phyloP scores from a whole-genome alignment of 202 grass and related monocot species.

The Panicum virgatum region DNA sequence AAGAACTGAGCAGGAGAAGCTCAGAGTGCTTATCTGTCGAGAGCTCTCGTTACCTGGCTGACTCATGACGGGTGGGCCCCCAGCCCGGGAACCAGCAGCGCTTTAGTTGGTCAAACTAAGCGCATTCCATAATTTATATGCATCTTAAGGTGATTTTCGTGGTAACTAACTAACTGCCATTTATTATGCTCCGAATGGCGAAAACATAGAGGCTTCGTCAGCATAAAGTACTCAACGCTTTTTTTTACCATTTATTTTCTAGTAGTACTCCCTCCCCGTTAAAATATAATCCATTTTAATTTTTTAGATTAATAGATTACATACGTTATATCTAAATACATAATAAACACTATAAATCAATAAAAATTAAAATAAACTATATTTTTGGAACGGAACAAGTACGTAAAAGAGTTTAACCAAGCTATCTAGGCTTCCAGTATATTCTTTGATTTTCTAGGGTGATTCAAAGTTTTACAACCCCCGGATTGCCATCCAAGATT shows the following conservation, averaged over 20 bases:
- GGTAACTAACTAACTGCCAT: neutral
- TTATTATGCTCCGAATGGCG: neutral
- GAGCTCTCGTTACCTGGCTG: neutral
- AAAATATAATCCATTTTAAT: too few species aligned
- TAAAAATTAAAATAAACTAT: too few species aligned
- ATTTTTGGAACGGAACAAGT: too few species aligned
- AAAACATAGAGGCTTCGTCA: neutral
- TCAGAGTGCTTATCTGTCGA: neutral
- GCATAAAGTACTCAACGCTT: neutral
- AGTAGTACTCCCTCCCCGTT: too few species aligned
- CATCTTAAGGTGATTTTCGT: neutral
- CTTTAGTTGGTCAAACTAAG: neutral
- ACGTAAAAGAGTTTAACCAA: too few species aligned
- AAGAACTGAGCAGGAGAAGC: conserved; percentile 12
- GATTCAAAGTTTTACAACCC: neutral
- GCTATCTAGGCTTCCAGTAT: too few species aligned
- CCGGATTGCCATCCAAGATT: neutral
- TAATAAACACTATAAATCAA: too few species aligned
- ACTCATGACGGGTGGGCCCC: conserved; percentile 14
- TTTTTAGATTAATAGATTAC: too few species aligned
- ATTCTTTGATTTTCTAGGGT: neutral
- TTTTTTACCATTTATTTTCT: neutral
- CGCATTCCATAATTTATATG: neutral
- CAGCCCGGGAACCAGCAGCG: neutral
- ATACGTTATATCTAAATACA: too few species aligned